Evolutionary conservation across 2,329 filamentous ascomycete genomes (phyloP).

Genomic region (Neonectria hederae): DNA sequence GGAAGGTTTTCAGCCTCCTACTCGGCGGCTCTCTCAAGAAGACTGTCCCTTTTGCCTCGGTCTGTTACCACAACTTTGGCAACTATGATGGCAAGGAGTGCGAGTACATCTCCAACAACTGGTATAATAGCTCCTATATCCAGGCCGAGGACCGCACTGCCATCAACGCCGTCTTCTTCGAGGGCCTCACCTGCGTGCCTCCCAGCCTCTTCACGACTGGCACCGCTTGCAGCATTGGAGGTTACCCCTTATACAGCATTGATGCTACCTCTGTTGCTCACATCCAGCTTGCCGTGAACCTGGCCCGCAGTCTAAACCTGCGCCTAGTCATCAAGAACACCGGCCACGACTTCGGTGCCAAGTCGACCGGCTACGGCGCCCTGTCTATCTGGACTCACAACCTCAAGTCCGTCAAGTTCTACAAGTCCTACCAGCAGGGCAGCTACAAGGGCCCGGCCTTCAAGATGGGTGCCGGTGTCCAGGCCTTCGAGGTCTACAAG

Average conservation of each 20-base stretch:
- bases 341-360: slow-evolving; percentile 63
- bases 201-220: slow-evolving; percentile 36
- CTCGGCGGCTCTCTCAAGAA: slow-evolving; percentile 45
- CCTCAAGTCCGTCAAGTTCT: slow-evolving; percentile 53
- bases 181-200: slow-evolving; percentile 50
- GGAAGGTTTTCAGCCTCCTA: slow-evolving; percentile 47
- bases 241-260: slow-evolving; percentile 54
- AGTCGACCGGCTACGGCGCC: slow-evolving; percentile 62
- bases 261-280: slow-evolving; percentile 53
- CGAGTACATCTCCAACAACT: slow-evolving; percentile 27
- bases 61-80: slow-evolving; percentile 41
- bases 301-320: slow-evolving; percentile 56
- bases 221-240: slow-evolving; percentile 51
- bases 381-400: slow-evolving; percentile 53
- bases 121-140: slow-evolving; percentile 31
- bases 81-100: slow-evolving; percentile 25
- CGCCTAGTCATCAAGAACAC: slow-evolving; percentile 61
- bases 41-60: slow-evolving; percentile 46
- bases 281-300: slow-evolving; percentile 57
- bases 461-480: slow-evolving; percentile 63
- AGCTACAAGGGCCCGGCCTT: slow-evolving; percentile 61
- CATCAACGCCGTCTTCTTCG: slow-evolving; percentile 51
- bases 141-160: slow-evolving; percentile 49
- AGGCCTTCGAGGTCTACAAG: slow-evolving; percentile 56
- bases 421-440: slow-evolving; percentile 50